Evolutionary conservation across 2,329 filamentous ascomycete species (phyloP), one percentile per base, ranked within the genome.

Genomic region (Alternaria alternata): DNA sequence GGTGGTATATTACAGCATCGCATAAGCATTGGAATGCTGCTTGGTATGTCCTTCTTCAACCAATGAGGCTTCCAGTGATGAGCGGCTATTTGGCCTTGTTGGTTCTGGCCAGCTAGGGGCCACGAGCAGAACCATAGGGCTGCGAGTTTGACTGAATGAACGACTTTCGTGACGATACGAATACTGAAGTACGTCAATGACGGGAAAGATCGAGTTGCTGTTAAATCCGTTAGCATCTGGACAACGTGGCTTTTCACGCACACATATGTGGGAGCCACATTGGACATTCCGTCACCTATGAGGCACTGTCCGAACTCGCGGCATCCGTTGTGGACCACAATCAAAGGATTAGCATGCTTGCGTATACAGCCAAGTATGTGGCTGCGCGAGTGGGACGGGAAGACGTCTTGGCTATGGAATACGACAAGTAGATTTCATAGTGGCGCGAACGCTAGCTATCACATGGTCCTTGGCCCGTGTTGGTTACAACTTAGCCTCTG

Each of bases 81-180:
- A 22, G 11, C 18, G 12, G 18, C 39, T 22, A 3, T 22, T 22
- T 18, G 3, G 1, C 39, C 0, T 34, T 18, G n/a, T 22, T 16
- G 46, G 18, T 7, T 14, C 3, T 30, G 30, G 4, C n/a, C 28
- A 18, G n/a, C 44, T 47, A 18, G 3, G n/a, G 18, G 20, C 28
- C 11, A 12, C n/a, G n/a, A 32, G 39, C 7, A 24, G 30, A 7
- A 1, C 20, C 7, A 32, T 3, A 1, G 1, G 18, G 3, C 2
- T 16, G 11, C 4, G 7, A 22, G 1, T n/a, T 7, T 11, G 28
- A 16, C 7, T 32, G 18, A 20, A 14, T 5, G 3, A 8, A 20
- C 4, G 2, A 1, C 18, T 16, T 22, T 4, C 3, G 4, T 8
- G 0, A 14, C n/a, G n/a, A 2, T 32, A 18, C n/a, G 1, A 0